Conservation (phyloP, 495 filamentous ascomycete species). For the Terfezia claveryi region DNA sequence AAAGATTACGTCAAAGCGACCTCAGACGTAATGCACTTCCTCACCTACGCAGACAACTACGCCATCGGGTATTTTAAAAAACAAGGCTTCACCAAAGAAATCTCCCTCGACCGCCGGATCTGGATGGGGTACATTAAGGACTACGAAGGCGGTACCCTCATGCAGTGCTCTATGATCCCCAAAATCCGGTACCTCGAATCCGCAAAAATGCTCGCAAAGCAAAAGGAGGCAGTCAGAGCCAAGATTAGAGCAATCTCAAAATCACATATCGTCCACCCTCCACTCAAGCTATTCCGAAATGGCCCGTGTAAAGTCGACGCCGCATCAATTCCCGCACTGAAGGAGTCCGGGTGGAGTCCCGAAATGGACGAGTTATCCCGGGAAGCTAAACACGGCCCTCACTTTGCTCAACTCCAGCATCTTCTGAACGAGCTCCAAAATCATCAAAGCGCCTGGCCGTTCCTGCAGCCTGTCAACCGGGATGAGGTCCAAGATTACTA, state of each 20-base stretch:
- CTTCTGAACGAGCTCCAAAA: constrained; percentile 92
- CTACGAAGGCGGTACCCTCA: constrained; percentile 96
- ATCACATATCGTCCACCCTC: constrained; percentile 65
- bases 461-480: constrained; percentile 76
- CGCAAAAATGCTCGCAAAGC: constrained; percentile 88
- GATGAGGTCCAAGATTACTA: constrained; percentile 96
- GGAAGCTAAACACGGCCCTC: constrained; percentile 90
- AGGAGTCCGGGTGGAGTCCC: constrained; percentile 61
- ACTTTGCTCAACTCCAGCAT: constrained; percentile 80
- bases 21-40: constrained; percentile 90
- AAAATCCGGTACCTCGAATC: constrained; percentile 83
- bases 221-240: constrained; percentile 80
- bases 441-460: constrained; percentile 77
- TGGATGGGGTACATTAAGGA: constrained; percentile 99
- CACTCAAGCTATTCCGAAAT: constrained; percentile 45
- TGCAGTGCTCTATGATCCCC: constrained; percentile 97
- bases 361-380: constrained; percentile 95
- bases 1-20: constrained; percentile 98
- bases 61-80: constrained; percentile 99
- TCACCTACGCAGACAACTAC: constrained; percentile 97
- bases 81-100: constrained; percentile 96
- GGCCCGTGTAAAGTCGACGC: constrained; percentile 25
- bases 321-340: constrained; percentile 20
- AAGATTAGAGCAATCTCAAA: constrained; percentile 85
- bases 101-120: constrained; percentile 65